Evolutionary conservation across 176 grass and related monocot genomes (phyloP), one percentile per base, ranked within the genome.

Genomic region (Oryza officinalis): DNA sequence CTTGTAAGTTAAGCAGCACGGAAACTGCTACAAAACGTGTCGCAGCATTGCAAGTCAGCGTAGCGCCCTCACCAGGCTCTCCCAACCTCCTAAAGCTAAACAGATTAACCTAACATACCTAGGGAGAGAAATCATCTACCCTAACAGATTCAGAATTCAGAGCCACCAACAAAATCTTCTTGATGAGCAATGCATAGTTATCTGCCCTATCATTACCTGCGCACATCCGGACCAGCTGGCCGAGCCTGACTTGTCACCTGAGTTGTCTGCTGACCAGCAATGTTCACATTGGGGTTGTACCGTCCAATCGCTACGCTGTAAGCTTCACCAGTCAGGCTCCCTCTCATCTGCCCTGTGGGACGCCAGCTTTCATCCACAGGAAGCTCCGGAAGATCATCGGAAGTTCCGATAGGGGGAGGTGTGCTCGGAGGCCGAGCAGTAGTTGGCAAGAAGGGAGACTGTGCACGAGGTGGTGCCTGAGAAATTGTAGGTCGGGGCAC

Each of bases 261-360:
- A 33, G 5, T 20, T 27, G 81, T 64, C 75, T 67, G 75, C 47
- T 77, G 75, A 31, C 25, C 87, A 26, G 84, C 33, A 27, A 63
- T 38, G 79, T 68, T 68, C 72, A 72, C 27, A 59, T 17, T 50
- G 15, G 47, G 47, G 47, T 15, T 17, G 47, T 96, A 92, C n/a
- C 91, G 89, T 13, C 32, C 84, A 6, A 99, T 54, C 0, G 96
- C 96, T 67, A 64, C 67, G 41, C 27, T 82, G 50, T 99, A 99
- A 72, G 91, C 93, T 57, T 45, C 30, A n/a, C 96, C 96, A 60
- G 88, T 95, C 27, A 99, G 84, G 80, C 96, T 99, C 18, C 96
- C 96, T 65, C 96, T 89, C 96, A 99, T 99, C 46, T 12, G 87
- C 23, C 93, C 96, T 0, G 87, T 86, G 11, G 96, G 96, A 13